phyloP scores from a whole-genome alignment of 2,329 filamentous ascomycete genomes.

The Hirsutella thompsonii region DNA sequence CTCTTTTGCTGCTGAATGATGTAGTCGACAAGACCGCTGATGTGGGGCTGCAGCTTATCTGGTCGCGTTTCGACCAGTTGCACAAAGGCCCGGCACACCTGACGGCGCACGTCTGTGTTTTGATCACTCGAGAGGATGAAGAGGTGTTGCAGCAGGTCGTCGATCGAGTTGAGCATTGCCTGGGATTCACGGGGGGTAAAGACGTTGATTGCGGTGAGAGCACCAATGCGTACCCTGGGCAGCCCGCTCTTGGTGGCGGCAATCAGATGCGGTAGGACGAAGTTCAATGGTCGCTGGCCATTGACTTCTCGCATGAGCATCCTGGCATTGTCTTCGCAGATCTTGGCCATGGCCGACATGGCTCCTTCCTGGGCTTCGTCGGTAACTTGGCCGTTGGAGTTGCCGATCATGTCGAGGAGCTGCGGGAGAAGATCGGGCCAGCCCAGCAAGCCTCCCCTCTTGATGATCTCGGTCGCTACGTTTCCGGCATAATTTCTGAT shows the following conservation, averaged over 20 bases:
- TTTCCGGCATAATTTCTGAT: conserved; percentile 85
- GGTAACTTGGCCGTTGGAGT: conserved; percentile 54
- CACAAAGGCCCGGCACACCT: conserved; percentile 88
- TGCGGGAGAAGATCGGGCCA: conserved; percentile 89
- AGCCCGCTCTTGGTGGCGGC: conserved; percentile 69
- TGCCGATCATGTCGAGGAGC: conserved; percentile 64
- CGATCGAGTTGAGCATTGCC: conserved; percentile 68
- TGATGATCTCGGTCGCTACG: conserved; percentile 85
- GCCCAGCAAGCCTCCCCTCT: conserved; percentile 68
- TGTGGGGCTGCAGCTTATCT: conserved; percentile 80
- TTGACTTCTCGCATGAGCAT: conserved; percentile 78
- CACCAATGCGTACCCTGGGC: conserved; percentile 65
- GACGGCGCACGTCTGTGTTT: conserved; percentile 71
- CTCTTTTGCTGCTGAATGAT: conserved; percentile 82
- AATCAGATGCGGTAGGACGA: conserved; percentile 82
- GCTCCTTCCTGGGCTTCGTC: conserved; percentile 76
- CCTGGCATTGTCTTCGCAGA: conserved; percentile 91
- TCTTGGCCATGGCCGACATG: conserved; percentile 85
- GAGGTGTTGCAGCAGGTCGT: conserved; percentile 68
- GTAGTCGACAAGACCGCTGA: conserved; percentile 81
- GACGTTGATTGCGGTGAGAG: conserved; percentile 77
- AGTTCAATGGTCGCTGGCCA: conserved; percentile 75
- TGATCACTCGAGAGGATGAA: conserved; percentile 70
- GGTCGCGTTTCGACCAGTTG: conserved; percentile 83
- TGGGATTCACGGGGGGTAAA: conserved; percentile 80